These are phyloP conservation scores for Fomitopsis betulina DNA, from an alignment of 1,284 basidiomycete species.

Conservation along the genomic window DNA sequence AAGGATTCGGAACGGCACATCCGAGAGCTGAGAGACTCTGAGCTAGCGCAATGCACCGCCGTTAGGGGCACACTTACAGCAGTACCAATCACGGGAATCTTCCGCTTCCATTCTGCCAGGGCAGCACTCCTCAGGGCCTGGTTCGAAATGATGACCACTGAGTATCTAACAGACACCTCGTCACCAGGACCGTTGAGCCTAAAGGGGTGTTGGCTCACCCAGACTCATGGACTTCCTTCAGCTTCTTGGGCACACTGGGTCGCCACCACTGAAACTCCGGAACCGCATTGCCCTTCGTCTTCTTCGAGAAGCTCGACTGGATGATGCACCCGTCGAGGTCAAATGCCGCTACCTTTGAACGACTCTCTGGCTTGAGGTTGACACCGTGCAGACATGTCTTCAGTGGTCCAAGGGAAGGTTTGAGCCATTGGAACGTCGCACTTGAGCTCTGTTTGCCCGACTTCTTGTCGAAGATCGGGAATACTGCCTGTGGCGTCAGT, in stretches of 20 bases:
- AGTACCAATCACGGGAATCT: constrained; percentile 64
- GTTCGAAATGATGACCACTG: constrained; percentile 79
- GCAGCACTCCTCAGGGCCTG: constrained; percentile 55
- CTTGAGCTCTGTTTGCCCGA: constrained; percentile 3
- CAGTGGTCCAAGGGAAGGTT: constrained; percentile 46
- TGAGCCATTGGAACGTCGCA: constrained; percentile 52
- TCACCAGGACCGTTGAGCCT: not conserved
- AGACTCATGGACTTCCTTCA: constrained; percentile 54
- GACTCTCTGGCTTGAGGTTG: constrained; percentile 45
- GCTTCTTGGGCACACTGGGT: constrained; percentile 53
- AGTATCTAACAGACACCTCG: constrained; percentile 41
- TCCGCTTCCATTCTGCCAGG: constrained; percentile 66
- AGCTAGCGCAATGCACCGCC: not conserved
- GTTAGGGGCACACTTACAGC: constrained; percentile 43
- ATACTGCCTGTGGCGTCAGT: constrained; percentile 6
- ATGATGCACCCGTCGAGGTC: constrained; percentile 90
- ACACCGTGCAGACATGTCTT: constrained; percentile 61
- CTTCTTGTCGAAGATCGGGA: constrained; percentile 21
- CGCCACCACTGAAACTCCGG: constrained; percentile 80
- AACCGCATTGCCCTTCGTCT: constrained; percentile 33
- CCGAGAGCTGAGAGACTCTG: constrained; percentile 45
- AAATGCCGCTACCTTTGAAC: constrained; percentile 68
- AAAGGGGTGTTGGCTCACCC: constrained; percentile 43
- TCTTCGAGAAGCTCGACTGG: constrained; percentile 47
- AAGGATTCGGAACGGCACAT: constrained; percentile 76